Evolutionary conservation across 148 eudicot genomes (phyloP), one percentile per base, ranked within the genome.

Genomic region (Selenicereus undatus): DNA sequence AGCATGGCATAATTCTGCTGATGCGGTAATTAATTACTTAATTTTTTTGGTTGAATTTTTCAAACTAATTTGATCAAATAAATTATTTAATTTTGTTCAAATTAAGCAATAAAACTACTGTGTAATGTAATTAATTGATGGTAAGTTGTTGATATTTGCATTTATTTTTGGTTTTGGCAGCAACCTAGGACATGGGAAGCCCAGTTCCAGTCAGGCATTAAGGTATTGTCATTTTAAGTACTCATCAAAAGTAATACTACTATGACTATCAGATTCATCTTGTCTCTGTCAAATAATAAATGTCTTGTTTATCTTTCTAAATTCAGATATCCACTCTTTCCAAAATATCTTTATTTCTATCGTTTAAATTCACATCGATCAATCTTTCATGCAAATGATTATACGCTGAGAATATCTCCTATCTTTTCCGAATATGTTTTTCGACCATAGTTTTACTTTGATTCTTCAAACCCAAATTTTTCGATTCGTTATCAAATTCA

Each of bases 171-270:
- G 35, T 21, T 27, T 82, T 81, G 81, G 76, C 97, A 96, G 99
- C 92, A 93, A 66, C 99, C 99, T 77, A 92, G 99, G 87, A 96
- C 99, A 79, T 96, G 99, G 99, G 98, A 96, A 81, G 98, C 98
- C 36, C 99, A 96, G 84, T 96, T 96, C 81, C 99, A 92, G 83
- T 96, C 98, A 76, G 99, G 99, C 76, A 93, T 96, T 62, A 94
- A 93, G 99, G 99, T 96, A 88, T 64, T 74, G 22, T 64, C 76
- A 43, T 66, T 48, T 66, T 54, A 35, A 72, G 29, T 30, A 21
- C 43, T 39, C 11, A 7, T 39, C 65, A 65, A 32, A 29, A 39
- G 17, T 7, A 62, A 62, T 3, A n/a, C 68, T 62, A 62, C 27
- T n/a, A 22, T 48, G n/a, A 64, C 27, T 24, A 22, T 48, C 52